Conservation (phyloP, 441 rosid species). For the Aleurites moluccanus region DNA sequence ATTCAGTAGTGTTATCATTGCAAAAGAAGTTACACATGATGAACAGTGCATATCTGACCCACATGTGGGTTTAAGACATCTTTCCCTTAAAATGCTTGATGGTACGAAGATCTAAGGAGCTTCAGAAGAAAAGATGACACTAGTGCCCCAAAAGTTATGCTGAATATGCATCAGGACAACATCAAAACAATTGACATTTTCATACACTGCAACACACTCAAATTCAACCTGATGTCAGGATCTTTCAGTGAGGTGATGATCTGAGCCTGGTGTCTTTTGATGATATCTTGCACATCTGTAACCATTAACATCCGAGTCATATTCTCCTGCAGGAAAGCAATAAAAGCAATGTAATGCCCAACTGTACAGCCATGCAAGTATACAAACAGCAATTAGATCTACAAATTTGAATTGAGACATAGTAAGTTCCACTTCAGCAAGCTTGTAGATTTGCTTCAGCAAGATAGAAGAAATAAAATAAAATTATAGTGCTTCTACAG, state of each 20-base stretch:
- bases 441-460: not conserved
- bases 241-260: conserved; percentile 97
- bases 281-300: conserved; percentile 92
- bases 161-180: not conserved
- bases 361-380: not conserved
- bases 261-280: conserved; percentile 98
- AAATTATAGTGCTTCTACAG: conserved; percentile 21
- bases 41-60: not conserved
- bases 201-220: conserved; percentile 7
- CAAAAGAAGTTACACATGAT: not conserved
- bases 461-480: conserved; percentile 10
- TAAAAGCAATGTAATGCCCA: conserved; percentile 18
- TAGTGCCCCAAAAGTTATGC: not conserved
- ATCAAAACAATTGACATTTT: conserved; percentile 17
- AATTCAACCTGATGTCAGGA: conserved; percentile 89
- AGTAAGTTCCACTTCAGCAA: not conserved
- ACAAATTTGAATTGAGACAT: not conserved
- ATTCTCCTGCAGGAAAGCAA: conserved; percentile 67
- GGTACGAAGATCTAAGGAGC: not conserved
- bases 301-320: conserved; percentile 99
- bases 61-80: not conserved
- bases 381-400: conserved; percentile 10
- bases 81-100: not conserved
- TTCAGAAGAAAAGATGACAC: not conserved
- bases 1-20: not conserved